Evolutionary conservation across 306 rosid genomes (phyloP).

Genomic region (Cucumis melo): DNA sequence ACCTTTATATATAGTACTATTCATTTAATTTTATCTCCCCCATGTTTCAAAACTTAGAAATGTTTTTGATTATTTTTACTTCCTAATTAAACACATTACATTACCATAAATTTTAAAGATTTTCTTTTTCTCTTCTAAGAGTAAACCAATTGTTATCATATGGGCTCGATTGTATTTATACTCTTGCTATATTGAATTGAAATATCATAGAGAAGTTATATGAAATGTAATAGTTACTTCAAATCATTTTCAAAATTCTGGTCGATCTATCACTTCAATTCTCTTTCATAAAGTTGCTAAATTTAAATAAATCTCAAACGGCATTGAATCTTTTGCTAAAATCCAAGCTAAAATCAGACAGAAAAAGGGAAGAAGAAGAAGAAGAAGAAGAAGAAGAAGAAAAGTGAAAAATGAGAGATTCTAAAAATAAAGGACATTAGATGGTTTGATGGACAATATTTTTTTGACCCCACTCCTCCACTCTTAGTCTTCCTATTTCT

Average conservation of each 20-base stretch:
- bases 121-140: no score
- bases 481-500: background rate
- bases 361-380: background rate
- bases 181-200: no score
- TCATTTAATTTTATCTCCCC: no score
- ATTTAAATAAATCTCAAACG: background rate
- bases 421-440: conserved; percentile 5
- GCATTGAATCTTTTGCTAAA: background rate
- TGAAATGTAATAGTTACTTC: background rate
- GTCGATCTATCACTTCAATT: background rate
- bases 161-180: no score
- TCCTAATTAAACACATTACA: no score
- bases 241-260: background rate
- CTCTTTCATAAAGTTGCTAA: background rate
- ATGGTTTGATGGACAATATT: background rate
- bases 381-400: background rate
- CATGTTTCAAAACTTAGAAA: no score
- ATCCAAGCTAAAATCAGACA: conserved; percentile 2
- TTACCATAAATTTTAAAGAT: no score
- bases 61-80: no score
- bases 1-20: no score
- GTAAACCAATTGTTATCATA: no score
- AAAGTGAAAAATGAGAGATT: background rate
- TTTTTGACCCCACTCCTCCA: background rate
- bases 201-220: no score